Evolutionary conservation across 2,329 filamentous ascomycete genomes (phyloP), one percentile per base, ranked within the genome.

Genomic region (Colletotrichum sp.): DNA sequence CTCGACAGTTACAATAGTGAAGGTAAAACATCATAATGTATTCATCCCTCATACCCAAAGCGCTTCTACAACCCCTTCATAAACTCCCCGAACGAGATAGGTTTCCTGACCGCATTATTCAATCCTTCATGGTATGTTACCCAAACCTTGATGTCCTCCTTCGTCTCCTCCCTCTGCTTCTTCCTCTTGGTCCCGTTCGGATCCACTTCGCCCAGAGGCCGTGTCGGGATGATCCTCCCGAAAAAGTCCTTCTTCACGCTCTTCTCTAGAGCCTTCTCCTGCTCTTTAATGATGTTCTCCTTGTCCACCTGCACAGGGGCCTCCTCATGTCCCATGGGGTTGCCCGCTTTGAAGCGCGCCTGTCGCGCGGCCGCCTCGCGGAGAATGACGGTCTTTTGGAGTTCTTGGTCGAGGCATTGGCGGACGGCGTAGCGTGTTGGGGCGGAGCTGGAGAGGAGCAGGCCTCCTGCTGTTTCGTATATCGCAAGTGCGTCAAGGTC

Each of bases 331-430:
- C 77, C 75, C 18, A 69, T 68, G 57, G 30, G 67, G 65, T 84
- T 82, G 86, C 80, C 79, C 79, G 88, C 91, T 57, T 85, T 86
- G 82, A 92, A 93, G 5, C 94, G 89, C 10, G 92, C 91, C 80
- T 94, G 91, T 3, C 94, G 88, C 1, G 92, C 90, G 6, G 91
- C 89, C 76, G 91, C 91, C 66, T 95, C 93, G 16, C 94, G 92
- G 39, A 92, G 87, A 34, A 90, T 87, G 15, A 93, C 90, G 64
- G 95, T 94, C 81, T 94, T 95, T 76, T 92, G 92, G 80, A 96
- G 94, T 83, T 99, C 96, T 83, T 97, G 95, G 81, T 98, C 96
- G 2, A 99, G 90, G 10, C 98, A 96, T 83, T 98, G 96, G 26
- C 97, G 93, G 8, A 99, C 94, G 2, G 96, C 96, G 82, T 95